phyloP scores from a whole-genome alignment of 169 alveolate species.

The Theileria luwenshuni region DNA sequence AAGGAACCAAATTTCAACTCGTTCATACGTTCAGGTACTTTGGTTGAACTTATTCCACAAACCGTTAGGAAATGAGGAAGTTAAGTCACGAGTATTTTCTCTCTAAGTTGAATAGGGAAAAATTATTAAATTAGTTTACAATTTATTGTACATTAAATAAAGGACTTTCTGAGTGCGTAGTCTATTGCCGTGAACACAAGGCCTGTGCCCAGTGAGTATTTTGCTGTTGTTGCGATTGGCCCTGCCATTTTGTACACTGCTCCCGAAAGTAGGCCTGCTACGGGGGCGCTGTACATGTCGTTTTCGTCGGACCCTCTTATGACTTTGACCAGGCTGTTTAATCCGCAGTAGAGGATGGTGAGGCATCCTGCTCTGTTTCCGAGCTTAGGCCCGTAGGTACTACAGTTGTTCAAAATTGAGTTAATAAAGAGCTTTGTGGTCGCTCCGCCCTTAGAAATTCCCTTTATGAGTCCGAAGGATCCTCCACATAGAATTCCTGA shows the following conservation, averaged over 20 bases:
- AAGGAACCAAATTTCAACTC: constrained; percentile 34
- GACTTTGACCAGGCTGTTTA: constrained; percentile 72
- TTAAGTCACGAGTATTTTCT: constrained; percentile 32
- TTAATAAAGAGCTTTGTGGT: constrained; percentile 82
- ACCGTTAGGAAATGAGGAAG: constrained; percentile 35
- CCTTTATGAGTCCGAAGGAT: constrained; percentile 79
- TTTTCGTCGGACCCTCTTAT: constrained; percentile 65
- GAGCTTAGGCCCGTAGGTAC: constrained; percentile 80
- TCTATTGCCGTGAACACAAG: constrained; percentile 75
- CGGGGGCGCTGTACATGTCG: constrained; percentile 73
- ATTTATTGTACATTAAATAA: constrained; percentile 7
- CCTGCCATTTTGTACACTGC: constrained; percentile 80
- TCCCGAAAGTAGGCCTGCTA: constrained; percentile 85
- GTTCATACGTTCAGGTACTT: constrained; percentile 41
- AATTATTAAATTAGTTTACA: constrained; percentile 1
- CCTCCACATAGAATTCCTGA: constrained; percentile 84
- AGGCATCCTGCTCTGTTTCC: constrained; percentile 82
- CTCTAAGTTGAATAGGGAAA: constrained; percentile 15
- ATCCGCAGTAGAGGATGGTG: constrained; percentile 81
- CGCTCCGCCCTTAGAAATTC: constrained; percentile 85
- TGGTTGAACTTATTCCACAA: constrained; percentile 1
- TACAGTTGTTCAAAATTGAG: constrained; percentile 81
- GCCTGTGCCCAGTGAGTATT: constrained; percentile 69
- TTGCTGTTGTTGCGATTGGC: constrained; percentile 64
- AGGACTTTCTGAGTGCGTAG: constrained; percentile 71